These are phyloP conservation scores for grape (Vitis vinifera) DNA, from an alignment of 164 flowering plant species.

Conservation along the genomic window DNA sequence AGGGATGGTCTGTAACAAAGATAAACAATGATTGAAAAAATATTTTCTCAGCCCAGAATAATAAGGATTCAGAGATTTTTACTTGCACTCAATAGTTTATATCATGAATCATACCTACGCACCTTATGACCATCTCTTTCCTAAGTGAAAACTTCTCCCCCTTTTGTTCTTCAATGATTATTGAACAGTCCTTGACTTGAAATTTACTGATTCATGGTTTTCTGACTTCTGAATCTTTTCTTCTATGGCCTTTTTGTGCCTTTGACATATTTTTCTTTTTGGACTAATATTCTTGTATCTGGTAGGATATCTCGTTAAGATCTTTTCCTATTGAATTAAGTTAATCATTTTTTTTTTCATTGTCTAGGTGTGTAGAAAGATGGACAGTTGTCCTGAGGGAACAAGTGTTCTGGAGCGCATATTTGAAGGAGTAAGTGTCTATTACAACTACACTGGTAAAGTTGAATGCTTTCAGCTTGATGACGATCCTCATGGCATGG, in stretches of 20 bases:
- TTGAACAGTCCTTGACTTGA: neutral
- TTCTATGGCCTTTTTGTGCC: neutral
- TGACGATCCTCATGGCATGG: conserved; percentile 88
- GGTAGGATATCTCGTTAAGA: neutral
- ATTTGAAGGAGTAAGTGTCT: conserved; percentile 77
- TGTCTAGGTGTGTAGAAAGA: conserved; percentile 70
- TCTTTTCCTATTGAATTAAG: neutral
- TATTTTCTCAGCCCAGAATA: too few species aligned
- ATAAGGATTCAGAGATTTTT: too few species aligned
- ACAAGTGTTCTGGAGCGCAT: conserved; percentile 60
- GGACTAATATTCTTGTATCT: neutral
- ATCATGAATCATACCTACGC: neutral
- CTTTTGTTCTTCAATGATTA: neutral
- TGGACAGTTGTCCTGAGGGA: conserved; percentile 59
- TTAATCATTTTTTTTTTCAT: neutral
- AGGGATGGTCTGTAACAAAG: neutral
- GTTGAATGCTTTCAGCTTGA: conserved; percentile 72
- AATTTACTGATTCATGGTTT: neutral
- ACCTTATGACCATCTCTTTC: neutral
- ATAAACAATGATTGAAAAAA: too few species aligned
- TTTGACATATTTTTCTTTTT: neutral
- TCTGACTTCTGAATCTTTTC: neutral
- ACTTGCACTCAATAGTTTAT: neutral
- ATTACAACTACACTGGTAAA: conserved; percentile 80
- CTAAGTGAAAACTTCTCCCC: neutral